Evolutionary conservation across 805 yeast genomes (phyloP).

Genomic region (Saturnispora galanensis): DNA sequence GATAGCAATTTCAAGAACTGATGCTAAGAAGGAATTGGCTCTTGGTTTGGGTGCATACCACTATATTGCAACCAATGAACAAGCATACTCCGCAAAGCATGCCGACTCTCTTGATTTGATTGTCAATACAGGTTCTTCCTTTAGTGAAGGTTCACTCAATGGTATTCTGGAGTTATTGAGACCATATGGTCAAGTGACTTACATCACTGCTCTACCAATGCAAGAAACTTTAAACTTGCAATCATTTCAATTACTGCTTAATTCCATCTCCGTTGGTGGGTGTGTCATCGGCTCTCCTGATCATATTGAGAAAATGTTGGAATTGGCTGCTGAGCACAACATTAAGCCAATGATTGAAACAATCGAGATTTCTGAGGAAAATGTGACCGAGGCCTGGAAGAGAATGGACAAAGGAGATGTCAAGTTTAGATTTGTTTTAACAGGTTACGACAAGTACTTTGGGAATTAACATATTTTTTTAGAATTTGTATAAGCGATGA

Average conservation of each 20-base stretch:
- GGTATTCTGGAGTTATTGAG: conserved; percentile 22
- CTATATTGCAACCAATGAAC: conserved; percentile 44
- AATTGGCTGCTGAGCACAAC: conserved; percentile 36
- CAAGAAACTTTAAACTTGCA: conserved; percentile 25
- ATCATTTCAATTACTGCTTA: conserved; percentile 28
- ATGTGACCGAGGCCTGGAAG: conserved; percentile 35
- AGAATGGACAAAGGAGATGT: conserved; percentile 42
- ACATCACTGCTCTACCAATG: conserved; percentile 28
- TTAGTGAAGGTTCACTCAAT: conserved; percentile 23
- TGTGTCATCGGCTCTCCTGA: conserved; percentile 34
- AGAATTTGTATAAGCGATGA: background rate
- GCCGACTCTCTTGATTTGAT: conserved; percentile 35
- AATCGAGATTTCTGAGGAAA: conserved; percentile 35
- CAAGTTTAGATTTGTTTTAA: conserved; percentile 44
- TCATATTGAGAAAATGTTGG: conserved; percentile 39
- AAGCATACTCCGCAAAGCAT: conserved; percentile 30
- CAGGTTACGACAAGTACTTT: conserved; percentile 34
- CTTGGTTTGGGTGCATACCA: conserved; percentile 41
- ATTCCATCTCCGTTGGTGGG: conserved; percentile 25
- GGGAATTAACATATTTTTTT: background rate
- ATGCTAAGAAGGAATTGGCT: conserved; percentile 40
- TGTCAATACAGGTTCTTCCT: conserved; percentile 39
- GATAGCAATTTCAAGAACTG: conserved; percentile 45
- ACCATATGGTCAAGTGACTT: conserved; percentile 26
- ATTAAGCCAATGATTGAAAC: conserved; percentile 45